Conservation (phyloP, 306 rosid species). For the Herpetospermum pedunculosum region DNA sequence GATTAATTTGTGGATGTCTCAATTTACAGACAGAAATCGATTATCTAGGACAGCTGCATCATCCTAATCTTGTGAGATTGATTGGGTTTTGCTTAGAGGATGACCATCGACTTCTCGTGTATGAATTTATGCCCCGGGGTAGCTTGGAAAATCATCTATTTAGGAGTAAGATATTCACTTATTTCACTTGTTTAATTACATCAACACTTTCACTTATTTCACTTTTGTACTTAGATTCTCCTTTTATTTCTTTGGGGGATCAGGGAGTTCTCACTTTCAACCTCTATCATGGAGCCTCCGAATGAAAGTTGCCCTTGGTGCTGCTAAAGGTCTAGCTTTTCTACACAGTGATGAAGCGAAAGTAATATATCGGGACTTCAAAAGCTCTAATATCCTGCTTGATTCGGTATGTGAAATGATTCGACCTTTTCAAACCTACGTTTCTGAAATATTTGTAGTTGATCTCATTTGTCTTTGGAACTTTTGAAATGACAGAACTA, state of each 20-base stretch:
- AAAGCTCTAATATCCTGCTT: constrained; percentile 69
- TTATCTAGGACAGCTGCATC: constrained; percentile 82
- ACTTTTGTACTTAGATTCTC: background rate
- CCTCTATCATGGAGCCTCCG: constrained; percentile 86
- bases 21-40: constrained; percentile 68
- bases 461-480: constrained; percentile 3
- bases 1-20: background rate
- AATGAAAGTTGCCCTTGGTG: constrained; percentile 73
- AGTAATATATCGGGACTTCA: constrained; percentile 91
- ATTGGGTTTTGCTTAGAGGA: constrained; percentile 95
- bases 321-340: constrained; percentile 90
- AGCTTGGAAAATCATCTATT: constrained; percentile 94
- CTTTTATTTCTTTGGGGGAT: background rate
- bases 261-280: constrained; percentile 79
- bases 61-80: constrained; percentile 85
- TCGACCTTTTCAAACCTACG: constrained; percentile 2
- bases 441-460: constrained; percentile 11
- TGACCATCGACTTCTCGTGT: constrained; percentile 86
- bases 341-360: constrained; percentile 89
- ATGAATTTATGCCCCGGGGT: constrained; percentile 74
- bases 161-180: constrained; percentile 57
- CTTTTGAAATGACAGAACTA: constrained; percentile 34
- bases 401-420: constrained; percentile 44
- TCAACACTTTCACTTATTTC: constrained; percentile 8
- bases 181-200: background rate